Conservation (phyloP, 2,329 filamentous ascomycete species). For the Fusarium sp. region DNA sequence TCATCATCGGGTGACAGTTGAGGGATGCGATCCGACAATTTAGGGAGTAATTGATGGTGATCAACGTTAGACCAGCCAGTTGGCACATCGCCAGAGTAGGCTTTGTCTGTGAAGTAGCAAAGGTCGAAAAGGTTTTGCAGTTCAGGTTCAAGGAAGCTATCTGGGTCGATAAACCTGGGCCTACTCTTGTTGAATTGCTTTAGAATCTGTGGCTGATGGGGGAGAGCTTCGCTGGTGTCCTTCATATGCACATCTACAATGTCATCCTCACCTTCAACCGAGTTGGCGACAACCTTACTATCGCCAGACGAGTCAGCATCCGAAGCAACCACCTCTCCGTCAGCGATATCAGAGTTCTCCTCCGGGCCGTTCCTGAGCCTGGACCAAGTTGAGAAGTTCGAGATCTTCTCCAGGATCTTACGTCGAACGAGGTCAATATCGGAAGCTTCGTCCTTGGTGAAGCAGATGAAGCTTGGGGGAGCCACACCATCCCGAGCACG, state of each 20-base stretch:
- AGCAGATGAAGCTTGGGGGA: slow-evolving; percentile 75
- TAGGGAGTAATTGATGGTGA: slow-evolving; percentile 66
- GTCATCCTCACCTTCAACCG: slow-evolving; percentile 88
- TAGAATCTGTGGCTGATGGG: slow-evolving; percentile 46
- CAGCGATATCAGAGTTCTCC: slow-evolving; percentile 62
- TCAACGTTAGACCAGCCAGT: slow-evolving; percentile 74
- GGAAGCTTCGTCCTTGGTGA: slow-evolving; percentile 76
- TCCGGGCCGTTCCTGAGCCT: slow-evolving; percentile 65
- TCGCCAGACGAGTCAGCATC: slow-evolving; percentile 74
- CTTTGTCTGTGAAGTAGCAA: slow-evolving; percentile 67
- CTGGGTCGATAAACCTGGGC: slow-evolving; percentile 63
- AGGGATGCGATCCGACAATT: slow-evolving; percentile 57
- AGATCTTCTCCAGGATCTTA: slow-evolving; percentile 81
- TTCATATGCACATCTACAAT: slow-evolving; percentile 91
- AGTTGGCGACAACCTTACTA: slow-evolving; percentile 77
- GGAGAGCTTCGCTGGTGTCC: slow-evolving; percentile 57
- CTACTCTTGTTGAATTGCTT: slow-evolving; percentile 60
- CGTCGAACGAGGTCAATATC: slow-evolving; percentile 76
- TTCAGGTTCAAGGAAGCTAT: slow-evolving; percentile 66
- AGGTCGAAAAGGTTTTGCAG: slow-evolving; percentile 81
- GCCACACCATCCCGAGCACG: slow-evolving; percentile 46
- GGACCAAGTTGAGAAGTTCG: slow-evolving; percentile 77
- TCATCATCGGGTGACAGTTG: slow-evolving; percentile 55
- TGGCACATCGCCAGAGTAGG: slow-evolving; percentile 66
- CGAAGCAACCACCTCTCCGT: slow-evolving; percentile 75